These are phyloP conservation scores for Blastobotrys apis DNA, from an alignment of 1,139 yeast genomes.

Conservation along the genomic window DNA sequence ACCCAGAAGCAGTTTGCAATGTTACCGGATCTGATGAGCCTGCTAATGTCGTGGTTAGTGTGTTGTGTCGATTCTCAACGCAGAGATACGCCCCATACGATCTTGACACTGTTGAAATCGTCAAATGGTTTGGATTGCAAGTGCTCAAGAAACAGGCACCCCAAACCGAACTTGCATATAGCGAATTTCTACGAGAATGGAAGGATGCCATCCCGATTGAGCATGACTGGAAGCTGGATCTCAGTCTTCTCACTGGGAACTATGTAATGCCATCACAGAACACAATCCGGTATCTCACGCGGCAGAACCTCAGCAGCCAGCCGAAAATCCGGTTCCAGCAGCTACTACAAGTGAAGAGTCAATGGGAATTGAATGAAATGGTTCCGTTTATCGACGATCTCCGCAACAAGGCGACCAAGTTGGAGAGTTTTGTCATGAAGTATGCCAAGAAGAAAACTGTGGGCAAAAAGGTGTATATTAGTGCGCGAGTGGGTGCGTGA, in stretches of 20 bases:
- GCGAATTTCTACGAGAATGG: constrained; percentile 24
- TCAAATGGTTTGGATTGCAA: constrained; percentile 58
- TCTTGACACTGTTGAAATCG: constrained; percentile 42
- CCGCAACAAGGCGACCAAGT: constrained; percentile 51
- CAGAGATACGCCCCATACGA: constrained; percentile 17
- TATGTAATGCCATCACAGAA: constrained; percentile 47
- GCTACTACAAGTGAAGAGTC: constrained; percentile 54
- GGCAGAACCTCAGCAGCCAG: constrained; percentile 46
- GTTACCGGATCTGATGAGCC: constrained; percentile 30
- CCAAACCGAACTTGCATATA: constrained; percentile 22
- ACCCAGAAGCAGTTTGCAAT: constrained; percentile 30
- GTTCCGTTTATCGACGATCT: constrained; percentile 58
- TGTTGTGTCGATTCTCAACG: constrained; percentile 46
- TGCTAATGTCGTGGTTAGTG: constrained; percentile 42
- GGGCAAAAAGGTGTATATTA: constrained; percentile 45
- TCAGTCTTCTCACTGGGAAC: constrained; percentile 50
- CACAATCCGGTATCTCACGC: constrained; percentile 51
- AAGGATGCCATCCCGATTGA: constrained; percentile 24
- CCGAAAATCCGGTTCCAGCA: constrained; percentile 53
- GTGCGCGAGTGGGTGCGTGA: constrained; percentile 24
- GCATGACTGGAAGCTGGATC: constrained; percentile 45
- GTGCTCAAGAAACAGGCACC: constrained; percentile 43
- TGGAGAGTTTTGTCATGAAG: constrained; percentile 70
- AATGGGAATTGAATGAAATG: constrained; percentile 73
- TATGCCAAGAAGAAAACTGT: constrained; percentile 62